Base-by-base conservation (phyloP, 2,329 filamentous ascomycete genomes). In the Colletotrichum australisinense region DNA sequence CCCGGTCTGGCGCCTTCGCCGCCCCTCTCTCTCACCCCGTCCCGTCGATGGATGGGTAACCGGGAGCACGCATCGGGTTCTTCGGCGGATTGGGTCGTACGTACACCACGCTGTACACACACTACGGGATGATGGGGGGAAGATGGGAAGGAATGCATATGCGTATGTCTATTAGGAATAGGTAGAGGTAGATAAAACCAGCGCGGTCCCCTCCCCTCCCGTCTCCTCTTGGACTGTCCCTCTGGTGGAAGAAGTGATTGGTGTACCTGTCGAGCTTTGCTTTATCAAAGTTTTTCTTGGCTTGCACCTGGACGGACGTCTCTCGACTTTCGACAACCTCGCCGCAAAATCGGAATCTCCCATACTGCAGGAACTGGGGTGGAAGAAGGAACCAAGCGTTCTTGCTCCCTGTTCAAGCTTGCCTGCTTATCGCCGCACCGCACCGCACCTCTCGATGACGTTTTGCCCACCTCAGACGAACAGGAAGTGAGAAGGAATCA, bases 371-470 rank as follows among this genome's bases (percentile, higher is more conserved):
- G 56, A 66, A 49, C 62, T n/a, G 12, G 71, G 70, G 46, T 12
- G 32, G 6, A 28, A 38, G 30, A 49, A 57, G 63, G 53, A 56
- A 28, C 52, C 19, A 38, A 38, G 14, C n/a, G 62, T 22, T 63
- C 30, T 55, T 16, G 14, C 42, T 30, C 49, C n/a, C 42, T 22
- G 30, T 53, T 38, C 58, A 30, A 60, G 32, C 38, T 30, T 57
- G 42, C 19, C 53, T 30, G 24, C 28, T 30, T n/a, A 26, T n/a
- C 19, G 56, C 56, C 35, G 62, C 49, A 22, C 5, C 24, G 3
- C 30, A 49, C 66, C 28, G 32, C 32, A 19, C 38, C 38, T 42
- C 59, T 64, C 14, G 55, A 71, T 71, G 71, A 66, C 71, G 67
- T 73, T 71, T 46, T 55, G 67, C 67, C 62, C 38, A 32, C 30